Conservation (phyloP, 2,329 filamentous ascomycete genomes). For the Madurella fahalii region DNA sequence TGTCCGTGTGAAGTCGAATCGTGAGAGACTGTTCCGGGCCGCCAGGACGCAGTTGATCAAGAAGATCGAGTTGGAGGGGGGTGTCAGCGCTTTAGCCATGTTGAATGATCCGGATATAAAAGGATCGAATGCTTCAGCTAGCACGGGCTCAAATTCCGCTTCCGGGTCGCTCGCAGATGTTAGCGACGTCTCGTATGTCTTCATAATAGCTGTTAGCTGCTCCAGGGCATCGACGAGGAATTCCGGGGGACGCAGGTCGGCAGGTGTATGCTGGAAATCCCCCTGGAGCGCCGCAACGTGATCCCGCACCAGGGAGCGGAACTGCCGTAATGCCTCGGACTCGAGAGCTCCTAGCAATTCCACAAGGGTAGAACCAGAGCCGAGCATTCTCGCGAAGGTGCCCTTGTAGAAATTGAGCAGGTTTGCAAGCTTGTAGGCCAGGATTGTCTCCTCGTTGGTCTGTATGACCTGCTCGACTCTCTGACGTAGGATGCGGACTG, state of each 20-base stretch:
- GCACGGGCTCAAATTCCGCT: conserved; percentile 68
- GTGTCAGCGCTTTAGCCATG: conserved; percentile 57
- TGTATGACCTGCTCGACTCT: conserved; percentile 89
- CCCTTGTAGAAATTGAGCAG: conserved; percentile 82
- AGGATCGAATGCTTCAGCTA: conserved; percentile 78
- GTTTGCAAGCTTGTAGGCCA: conserved; percentile 87
- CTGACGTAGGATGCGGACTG: conserved; percentile 79
- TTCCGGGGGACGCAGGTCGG: conserved; percentile 71
- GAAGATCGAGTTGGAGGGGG: conserved; percentile 64
- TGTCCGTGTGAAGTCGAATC: conserved; percentile 60
- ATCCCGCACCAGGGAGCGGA: conserved; percentile 76
- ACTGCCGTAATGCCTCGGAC: conserved; percentile 74
- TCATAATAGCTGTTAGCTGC: conserved; percentile 73
- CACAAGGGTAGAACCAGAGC: conserved; percentile 63
- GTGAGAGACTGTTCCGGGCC: conserved; percentile 51
- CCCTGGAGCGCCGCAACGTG: conserved; percentile 70
- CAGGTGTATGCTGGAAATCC: conserved; percentile 64
- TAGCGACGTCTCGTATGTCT: conserved; percentile 80
- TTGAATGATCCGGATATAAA: conserved; percentile 74
- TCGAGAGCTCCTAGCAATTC: conserved; percentile 66
- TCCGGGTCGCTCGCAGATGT: conserved; percentile 56
- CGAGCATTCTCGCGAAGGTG: conserved; percentile 79
- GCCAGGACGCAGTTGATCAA: conserved; percentile 66
- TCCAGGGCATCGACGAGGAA: conserved; percentile 79
- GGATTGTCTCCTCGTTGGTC: conserved; percentile 82